Conservation (phyloP, 257 asterid genomes). For the Solanum neorickii region DNA sequence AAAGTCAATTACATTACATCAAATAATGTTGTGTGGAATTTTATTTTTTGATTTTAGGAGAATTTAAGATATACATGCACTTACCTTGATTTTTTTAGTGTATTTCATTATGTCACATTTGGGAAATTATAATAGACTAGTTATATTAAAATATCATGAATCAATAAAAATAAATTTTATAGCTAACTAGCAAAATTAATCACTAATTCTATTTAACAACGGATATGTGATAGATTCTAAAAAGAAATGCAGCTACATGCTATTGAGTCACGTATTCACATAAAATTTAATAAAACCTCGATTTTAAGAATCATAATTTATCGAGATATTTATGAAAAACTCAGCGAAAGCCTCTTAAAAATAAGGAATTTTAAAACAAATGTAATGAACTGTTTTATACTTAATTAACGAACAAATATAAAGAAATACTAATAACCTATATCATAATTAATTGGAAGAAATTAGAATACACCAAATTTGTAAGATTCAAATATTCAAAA, state of each 20-base stretch:
- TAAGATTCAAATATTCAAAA: no score
- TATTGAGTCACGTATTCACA: background rate
- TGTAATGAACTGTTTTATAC: background rate
- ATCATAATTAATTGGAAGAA: no score
- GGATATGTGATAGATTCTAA: background rate
- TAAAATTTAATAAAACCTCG: background rate
- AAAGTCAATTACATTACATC: background rate
- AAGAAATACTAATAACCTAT: background rate
- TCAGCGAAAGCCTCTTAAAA: background rate
- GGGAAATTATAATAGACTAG: background rate
- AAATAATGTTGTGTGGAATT: background rate
- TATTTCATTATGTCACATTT: background rate
- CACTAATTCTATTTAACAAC: background rate
- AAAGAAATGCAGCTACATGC: background rate
- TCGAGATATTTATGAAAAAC: background rate
- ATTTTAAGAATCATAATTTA: background rate
- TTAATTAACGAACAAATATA: background rate
- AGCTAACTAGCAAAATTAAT: background rate
- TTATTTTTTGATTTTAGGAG: background rate
- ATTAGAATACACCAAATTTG: no score
- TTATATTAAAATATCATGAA: background rate
- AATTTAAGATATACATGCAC: background rate
- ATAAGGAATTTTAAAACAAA: background rate
- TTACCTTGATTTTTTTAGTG: background rate
- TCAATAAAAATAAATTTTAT: background rate